Conservation (phyloP, 2,329 filamentous ascomycete species). For the Talaromyces rugulosus region DNA sequence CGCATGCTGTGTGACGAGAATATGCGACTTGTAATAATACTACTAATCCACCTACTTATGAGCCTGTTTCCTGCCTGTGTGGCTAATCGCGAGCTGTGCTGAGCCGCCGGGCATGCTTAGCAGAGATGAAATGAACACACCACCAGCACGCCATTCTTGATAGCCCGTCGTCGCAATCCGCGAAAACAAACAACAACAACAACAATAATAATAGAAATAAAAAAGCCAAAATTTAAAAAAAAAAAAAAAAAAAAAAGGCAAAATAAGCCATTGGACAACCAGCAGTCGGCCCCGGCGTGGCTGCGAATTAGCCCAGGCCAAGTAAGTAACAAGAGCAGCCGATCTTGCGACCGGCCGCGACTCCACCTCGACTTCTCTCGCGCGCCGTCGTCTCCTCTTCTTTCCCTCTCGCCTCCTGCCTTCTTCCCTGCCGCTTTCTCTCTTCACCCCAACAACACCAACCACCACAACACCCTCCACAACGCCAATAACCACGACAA, state of each 20-base stretch:
- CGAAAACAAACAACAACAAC: neutral
- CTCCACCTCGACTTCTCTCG: neutral
- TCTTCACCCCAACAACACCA: neutral
- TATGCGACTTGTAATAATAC: too few species aligned
- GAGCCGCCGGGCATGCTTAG: neutral
- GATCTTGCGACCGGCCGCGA: neutral
- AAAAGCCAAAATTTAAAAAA: too few species aligned
- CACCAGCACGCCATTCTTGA: neutral
- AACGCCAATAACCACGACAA: neutral
- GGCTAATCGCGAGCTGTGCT: neutral
- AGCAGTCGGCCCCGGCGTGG: neutral
- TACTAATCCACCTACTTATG: neutral
- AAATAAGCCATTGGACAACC: neutral
- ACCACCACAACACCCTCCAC: neutral
- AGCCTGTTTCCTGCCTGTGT: neutral
- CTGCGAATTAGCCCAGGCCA: neutral
- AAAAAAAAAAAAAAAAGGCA: neutral
- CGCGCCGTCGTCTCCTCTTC: slow-evolving; percentile 8
- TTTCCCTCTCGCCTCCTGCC: slow-evolving; percentile 2
- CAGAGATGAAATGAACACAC: neutral
- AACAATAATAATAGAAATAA: neutral
- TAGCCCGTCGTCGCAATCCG: too few species aligned
- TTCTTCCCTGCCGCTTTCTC: neutral
- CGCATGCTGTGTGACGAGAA: neutral
- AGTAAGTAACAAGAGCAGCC: neutral